Evolutionary conservation across 768 basidiomycete genomes (phyloP), one percentile per base, ranked within the genome.

Genomic region (Suillus discolor): DNA sequence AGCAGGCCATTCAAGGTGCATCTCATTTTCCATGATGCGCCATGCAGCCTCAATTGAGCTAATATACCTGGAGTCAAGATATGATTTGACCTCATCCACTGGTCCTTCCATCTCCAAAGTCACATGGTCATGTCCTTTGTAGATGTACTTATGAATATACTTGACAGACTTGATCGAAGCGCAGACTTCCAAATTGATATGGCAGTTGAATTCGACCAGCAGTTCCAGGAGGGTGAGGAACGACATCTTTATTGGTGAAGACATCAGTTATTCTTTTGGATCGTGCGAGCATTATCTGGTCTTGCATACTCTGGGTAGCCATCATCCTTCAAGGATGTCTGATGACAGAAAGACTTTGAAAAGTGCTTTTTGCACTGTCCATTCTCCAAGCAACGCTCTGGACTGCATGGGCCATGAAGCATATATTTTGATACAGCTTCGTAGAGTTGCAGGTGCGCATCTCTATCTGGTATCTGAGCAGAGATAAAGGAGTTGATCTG

Each of bases 101-200:
- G n/a, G n/a, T n/a, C 65, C 47, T 6, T 49, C 53, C 38, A 81
- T 60, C 65, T 79, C 73, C 39, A 83, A 16, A 0, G 81, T 79
- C 0, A 76, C 74, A 11, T 73, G 69, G 68, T 86, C 83, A 65
- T 67, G 67, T 9, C 86, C 84, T 67, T 86, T 87, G 72, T 84
- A 77, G 23, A 84, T 72, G 69, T 85, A 85, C 69, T 85, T 85
- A 72, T 78, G 76, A 20, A 80, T 69, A 61, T 87, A 87, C 62
- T 84, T 83, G 70, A 82, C 61, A 4, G 82, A 68, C 7, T 72
- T 73, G 44, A 85, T 67, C 11, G 77, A 79, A 0, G 70, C 72
- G 57, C 71, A 74, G 61, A 78, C 78, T 67, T 87, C 84, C 0
- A 85, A 65, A 73, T 87, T 87, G 68, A 85, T 83, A 63, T 87